phyloP scores from a whole-genome alignment of 768 basidiomycete genomes.

The Pholiota conissans region DNA sequence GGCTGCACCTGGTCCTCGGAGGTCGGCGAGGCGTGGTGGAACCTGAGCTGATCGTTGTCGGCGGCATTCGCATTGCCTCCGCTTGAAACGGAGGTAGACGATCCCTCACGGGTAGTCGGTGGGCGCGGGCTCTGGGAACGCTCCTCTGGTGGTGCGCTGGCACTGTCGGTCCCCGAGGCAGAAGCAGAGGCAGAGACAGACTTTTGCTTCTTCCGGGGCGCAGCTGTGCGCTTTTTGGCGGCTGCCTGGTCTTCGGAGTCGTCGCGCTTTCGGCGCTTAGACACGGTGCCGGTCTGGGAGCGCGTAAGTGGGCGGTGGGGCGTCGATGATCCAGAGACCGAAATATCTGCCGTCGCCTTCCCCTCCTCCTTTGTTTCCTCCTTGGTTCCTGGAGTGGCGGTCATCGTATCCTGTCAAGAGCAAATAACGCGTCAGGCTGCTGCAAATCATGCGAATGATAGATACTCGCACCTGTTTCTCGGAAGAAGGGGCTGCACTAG shows the following conservation, averaged over 20 bases:
- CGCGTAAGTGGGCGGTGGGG: slow-evolving; percentile 24
- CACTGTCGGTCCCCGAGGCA: neutral
- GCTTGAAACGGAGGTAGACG: neutral
- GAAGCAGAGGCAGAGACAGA: slow-evolving; percentile 12
- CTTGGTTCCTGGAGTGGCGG: neutral
- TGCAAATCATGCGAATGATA: no score
- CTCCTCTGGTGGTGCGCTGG: slow-evolving; percentile 4
- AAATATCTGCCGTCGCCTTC: neutral
- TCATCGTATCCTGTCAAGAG: neutral
- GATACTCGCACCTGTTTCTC: neutral
- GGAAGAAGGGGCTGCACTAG: neutral
- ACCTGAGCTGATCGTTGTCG: neutral
- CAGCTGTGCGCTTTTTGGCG: slow-evolving; percentile 17
- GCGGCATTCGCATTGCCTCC: neutral
- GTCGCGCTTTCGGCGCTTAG: slow-evolving; percentile 23
- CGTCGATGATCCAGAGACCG: slow-evolving; percentile 6
- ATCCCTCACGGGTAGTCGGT: slow-evolving; percentile 4
- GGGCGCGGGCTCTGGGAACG: slow-evolving; percentile 4
- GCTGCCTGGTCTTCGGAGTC: slow-evolving; percentile 17
- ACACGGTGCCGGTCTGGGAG: slow-evolving; percentile 25
- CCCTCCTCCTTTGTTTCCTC: neutral
- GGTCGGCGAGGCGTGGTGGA: slow-evolving; percentile 17
- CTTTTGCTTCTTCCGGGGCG: slow-evolving; percentile 23
- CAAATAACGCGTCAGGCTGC: neutral
- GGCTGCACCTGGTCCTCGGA: slow-evolving; percentile 19